Conservation (phyloP, 108 stramenopile species). For the Pelagomonas calceolata region DNA sequence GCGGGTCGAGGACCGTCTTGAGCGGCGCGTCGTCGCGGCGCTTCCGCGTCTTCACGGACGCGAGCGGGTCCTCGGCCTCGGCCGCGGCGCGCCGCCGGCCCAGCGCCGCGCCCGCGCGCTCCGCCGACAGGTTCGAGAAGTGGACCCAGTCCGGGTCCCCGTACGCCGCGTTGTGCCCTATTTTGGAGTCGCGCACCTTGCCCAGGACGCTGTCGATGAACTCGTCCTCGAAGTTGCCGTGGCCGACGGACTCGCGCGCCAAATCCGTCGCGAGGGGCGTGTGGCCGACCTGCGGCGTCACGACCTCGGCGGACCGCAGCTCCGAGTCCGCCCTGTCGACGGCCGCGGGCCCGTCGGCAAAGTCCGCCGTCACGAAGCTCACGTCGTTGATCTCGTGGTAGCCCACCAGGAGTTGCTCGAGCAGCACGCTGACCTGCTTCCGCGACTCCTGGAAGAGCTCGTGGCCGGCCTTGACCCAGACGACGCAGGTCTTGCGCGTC, state of each 20-base stretch:
- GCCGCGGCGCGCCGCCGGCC: not conserved
- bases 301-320: not conserved
- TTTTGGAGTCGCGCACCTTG: conserved; percentile 14
- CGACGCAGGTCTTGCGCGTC: conserved; percentile 44
- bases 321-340: not conserved
- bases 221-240: conserved; percentile 29
- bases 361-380: conserved; percentile 27
- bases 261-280: not conserved
- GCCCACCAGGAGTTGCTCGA: conserved; percentile 65
- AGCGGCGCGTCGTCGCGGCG: not conserved
- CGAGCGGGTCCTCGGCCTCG: not conserved
- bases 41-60: not conserved
- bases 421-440: conserved; percentile 41
- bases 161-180: conserved; percentile 12
- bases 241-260: not conserved
- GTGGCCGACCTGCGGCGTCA: not conserved
- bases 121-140: conserved; percentile 1
- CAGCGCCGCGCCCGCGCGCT: not conserved
- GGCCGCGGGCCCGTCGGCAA: not conserved
- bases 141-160: conserved; percentile 9
- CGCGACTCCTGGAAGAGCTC: conserved; percentile 71
- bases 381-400: conserved; percentile 52
- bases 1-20: conserved; percentile 31
- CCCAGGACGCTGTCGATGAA: conserved; percentile 35
- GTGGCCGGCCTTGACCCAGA: conserved; percentile 70